Evolutionary conservation across 2,329 filamentous ascomycete species (phyloP).

Genomic region (Ophiostoma sp.): DNA sequence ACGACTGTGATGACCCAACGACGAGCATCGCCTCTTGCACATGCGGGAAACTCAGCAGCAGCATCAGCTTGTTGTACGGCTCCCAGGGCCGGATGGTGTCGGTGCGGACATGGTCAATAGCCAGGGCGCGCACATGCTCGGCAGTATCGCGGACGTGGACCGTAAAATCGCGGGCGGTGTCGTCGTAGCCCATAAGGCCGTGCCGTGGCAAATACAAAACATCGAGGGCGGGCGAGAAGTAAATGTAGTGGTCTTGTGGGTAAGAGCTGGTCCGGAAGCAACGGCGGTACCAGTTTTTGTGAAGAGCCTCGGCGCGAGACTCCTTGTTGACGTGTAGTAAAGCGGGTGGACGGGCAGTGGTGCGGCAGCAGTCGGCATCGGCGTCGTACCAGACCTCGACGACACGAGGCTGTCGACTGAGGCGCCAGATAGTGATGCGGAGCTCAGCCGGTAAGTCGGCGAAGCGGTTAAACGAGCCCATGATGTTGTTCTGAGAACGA

Average conservation of each 20-base stretch:
- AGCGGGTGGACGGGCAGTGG: conserved; percentile 42
- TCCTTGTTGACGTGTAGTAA: conserved; percentile 46
- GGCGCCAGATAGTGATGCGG: conserved; percentile 44
- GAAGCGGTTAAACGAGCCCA: conserved; percentile 37
- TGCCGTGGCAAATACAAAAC: conserved; percentile 44
- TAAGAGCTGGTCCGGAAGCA: conserved; percentile 40
- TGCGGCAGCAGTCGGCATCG: conserved; percentile 40
- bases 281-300: conserved; percentile 39
- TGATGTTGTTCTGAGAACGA: background rate
- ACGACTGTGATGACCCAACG: conserved; percentile 28
- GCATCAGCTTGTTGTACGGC: conserved; percentile 51
- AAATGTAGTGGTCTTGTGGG: conserved; percentile 35
- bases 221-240: conserved; percentile 43
- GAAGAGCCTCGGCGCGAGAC: conserved; percentile 44
- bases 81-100: conserved; percentile 51
- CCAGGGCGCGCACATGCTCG: conserved; percentile 42
- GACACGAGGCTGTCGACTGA: conserved; percentile 41
- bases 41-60: conserved; percentile 45
- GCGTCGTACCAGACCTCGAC: conserved; percentile 44
- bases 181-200: conserved; percentile 44
- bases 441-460: conserved; percentile 42
- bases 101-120: conserved; percentile 48
- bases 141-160: conserved; percentile 40
- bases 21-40: conserved; percentile 44
- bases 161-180: conserved; percentile 44